Evolutionary conservation across 768 basidiomycete species (phyloP).

Genomic region (Strobilomyces echinocephalus): DNA sequence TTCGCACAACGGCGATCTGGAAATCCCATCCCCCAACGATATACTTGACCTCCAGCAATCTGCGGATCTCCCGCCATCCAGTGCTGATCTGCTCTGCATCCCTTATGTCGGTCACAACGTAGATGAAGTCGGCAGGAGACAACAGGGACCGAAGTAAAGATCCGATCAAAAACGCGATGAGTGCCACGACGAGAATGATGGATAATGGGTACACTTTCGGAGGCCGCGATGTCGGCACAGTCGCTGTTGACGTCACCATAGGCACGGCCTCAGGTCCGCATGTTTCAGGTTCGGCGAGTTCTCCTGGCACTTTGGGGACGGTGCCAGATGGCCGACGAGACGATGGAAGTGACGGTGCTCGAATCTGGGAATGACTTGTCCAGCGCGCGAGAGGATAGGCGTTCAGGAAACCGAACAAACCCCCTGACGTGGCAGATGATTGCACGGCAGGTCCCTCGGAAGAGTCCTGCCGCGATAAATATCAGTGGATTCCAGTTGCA

Average conservation of each 20-base stretch:
- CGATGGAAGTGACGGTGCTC: constrained; percentile 17
- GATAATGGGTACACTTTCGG: constrained; percentile 37
- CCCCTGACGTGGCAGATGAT: constrained; percentile 28
- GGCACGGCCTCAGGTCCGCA: not conserved
- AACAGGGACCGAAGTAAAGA: constrained; percentile 84
- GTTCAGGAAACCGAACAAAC: constrained; percentile 58
- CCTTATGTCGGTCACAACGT: constrained; percentile 58
- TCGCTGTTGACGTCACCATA: constrained; percentile 1
- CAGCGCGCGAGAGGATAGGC: constrained; percentile 56
- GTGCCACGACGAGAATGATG: constrained; percentile 67
- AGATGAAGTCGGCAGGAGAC: constrained; percentile 87
- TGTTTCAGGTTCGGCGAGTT: constrained; percentile 21
- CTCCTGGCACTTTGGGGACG: constrained; percentile 36
- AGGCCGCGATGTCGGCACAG: constrained; percentile 1
- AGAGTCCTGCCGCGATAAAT: constrained; percentile 17
- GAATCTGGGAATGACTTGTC: constrained; percentile 23
- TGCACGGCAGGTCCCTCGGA: constrained; percentile 20
- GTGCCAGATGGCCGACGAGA: constrained; percentile 23
- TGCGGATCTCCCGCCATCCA: constrained; percentile 82
- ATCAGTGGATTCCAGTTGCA: not conserved
- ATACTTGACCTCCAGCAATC: constrained; percentile 79
- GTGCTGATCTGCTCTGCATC: constrained; percentile 47
- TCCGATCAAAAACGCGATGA: constrained; percentile 90
- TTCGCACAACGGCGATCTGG: constrained; percentile 76
- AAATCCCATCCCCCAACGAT: constrained; percentile 83